Evolutionary conservation across 257 asterid genomes (phyloP), one percentile per base, ranked within the genome.

Genomic region (Marsdenia floribunda): DNA sequence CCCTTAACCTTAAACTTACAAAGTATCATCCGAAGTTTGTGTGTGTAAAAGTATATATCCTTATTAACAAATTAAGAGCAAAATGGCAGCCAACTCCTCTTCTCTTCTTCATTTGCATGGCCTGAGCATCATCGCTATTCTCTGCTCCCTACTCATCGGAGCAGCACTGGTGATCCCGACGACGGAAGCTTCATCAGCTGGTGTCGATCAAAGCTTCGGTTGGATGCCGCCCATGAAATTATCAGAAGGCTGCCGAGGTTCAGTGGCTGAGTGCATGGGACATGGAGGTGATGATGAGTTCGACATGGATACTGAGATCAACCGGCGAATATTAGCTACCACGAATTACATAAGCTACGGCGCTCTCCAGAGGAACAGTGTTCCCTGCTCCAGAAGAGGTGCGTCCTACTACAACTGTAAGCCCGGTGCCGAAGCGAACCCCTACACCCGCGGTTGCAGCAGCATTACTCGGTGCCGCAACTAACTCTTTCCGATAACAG

Each of bases 391-490:
- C 5, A 80, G 88, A 33, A 75, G 90, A 55, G 97, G 97, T 79
- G 91, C 96, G 6, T 91, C 98, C 42, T 93, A 91, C 88, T 91
- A 91, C 87, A 93, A 93, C 88, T 91, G 98, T 81, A 78, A 69
- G 42, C 88, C 94, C 0, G 97, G 96, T 52, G 97, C 88, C 46
- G 83, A 84, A 72, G 96, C 94, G 64, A 93, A 91, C 81, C 97
- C 98, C 12, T 93, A 91, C 78, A 70, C 80, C 37, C 96, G 97
- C 21, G 84, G 84, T 0, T 93, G 98, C 90, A 64, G 85, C 77
- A 78, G 93, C 79, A 89, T 88, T 71, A 88, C 96, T 44, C 93
- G 84, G 81, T 93, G 97, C 88, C 87, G 98, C 85, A 83, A 94
- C 77, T 87, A 54, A 77, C 54, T 14, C 5, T 63, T 18, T 33